Conservation (phyloP, 2,329 filamentous ascomycete species). For the Alternaria sp. region DNA sequence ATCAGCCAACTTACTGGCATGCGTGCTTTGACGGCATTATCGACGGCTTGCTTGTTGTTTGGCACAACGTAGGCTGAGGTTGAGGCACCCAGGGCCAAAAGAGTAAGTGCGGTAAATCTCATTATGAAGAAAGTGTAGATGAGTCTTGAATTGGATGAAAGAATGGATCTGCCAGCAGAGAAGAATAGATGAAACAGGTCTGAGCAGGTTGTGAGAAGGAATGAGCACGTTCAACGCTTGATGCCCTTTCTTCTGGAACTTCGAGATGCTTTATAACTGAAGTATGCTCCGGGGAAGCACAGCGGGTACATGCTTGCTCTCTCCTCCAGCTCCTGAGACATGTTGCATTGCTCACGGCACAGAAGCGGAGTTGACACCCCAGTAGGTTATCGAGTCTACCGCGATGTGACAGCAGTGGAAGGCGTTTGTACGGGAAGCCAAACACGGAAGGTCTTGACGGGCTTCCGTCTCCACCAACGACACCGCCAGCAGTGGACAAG, state of each 20-base stretch:
- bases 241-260: constrained; percentile 30
- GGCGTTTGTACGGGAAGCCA: constrained; percentile 19
- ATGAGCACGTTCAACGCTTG: constrained; percentile 48
- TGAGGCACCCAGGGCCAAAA: constrained; percentile 45
- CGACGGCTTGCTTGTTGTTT: constrained; percentile 26
- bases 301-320: constrained; percentile 14
- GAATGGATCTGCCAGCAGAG: constrained; percentile 44
- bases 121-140: constrained; percentile 36
- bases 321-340: constrained; percentile 29
- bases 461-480: constrained; percentile 26
- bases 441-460: constrained; percentile 22
- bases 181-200: constrained; percentile 36
- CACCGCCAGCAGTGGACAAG: constrained; percentile 16
- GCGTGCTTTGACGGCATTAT: constrained; percentile 40
- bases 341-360: constrained; percentile 27
- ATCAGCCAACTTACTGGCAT: constrained; percentile 30
- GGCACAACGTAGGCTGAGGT: constrained; percentile 45
- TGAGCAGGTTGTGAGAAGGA: constrained; percentile 44
- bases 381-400: constrained; percentile 12
- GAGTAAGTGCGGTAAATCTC: constrained; percentile 41
- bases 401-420: constrained; percentile 4
- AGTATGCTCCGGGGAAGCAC: constrained; percentile 6
- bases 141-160: constrained; percentile 24
- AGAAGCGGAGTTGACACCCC: constrained; percentile 19
- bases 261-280: constrained; percentile 39